A percentile compares a stretch with the other conserved stretches of the same genome.
Conservation (phyloP, 2,329 filamentous ascomycete genomes). For the Cryphonectria japonica region DNA sequence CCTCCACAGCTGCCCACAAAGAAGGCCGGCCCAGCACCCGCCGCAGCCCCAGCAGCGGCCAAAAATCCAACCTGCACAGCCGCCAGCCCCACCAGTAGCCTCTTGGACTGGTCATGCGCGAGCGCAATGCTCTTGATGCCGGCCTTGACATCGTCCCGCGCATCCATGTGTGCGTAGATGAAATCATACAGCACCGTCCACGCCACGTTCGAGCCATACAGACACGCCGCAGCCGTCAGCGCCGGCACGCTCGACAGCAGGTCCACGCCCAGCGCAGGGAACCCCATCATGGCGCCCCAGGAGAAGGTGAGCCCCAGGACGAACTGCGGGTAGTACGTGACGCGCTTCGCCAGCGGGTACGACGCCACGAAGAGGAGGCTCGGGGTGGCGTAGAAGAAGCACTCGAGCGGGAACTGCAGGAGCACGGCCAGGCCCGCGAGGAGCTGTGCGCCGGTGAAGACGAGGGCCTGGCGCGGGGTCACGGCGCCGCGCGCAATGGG, state of each 20-base stretch:
- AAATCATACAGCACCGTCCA: conserved; percentile 93
- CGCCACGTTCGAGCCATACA: conserved; percentile 79
- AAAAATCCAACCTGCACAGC: conserved; percentile 71
- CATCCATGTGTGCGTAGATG: conserved; percentile 92
- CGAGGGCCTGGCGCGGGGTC: conserved; percentile 69
- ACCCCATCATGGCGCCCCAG: conserved; percentile 88
- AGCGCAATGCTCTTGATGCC: conserved; percentile 89
- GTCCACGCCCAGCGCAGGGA: conserved; percentile 79
- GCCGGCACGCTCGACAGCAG: conserved; percentile 67
- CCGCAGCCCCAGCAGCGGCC: conserved; percentile 68
- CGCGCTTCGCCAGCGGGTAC: conserved; percentile 83
- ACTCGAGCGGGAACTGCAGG: conserved; percentile 73
- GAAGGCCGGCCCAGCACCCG: conserved; percentile 70
- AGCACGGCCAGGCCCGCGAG: conserved; percentile 74
- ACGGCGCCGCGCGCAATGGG: conserved; percentile 82
- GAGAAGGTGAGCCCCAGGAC: conserved; percentile 85
- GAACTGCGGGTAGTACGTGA: conserved; percentile 86
- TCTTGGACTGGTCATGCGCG: conserved; percentile 79
- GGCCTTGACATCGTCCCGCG: conserved; percentile 81
- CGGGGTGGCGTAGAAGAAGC: conserved; percentile 78
- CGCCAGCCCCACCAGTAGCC: conserved; percentile 72
- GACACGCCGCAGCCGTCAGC: conserved; percentile 65
- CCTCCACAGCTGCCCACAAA: conserved; percentile 70
- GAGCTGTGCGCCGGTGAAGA: conserved; percentile 76
- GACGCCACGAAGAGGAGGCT: conserved; percentile 72